phyloP scores from a whole-genome alignment of 2,329 filamentous ascomycete genomes.

The Pseudogymnoascus sp. region DNA sequence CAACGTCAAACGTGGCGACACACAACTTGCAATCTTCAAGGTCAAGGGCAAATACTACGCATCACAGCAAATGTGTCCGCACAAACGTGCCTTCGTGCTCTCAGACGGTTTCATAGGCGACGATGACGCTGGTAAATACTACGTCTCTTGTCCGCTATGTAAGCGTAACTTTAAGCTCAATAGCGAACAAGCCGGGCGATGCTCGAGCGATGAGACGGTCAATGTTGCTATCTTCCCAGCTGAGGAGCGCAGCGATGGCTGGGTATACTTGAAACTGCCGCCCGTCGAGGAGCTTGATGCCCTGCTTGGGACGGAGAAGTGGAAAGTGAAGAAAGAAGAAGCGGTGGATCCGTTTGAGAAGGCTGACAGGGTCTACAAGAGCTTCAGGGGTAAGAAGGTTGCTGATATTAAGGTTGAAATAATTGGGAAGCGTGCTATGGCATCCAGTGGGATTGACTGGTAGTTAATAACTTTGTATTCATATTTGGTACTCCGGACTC shows the following conservation, averaged over 20 bases:
- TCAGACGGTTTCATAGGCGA: constrained; percentile 72
- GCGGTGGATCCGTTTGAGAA: constrained; percentile 28
- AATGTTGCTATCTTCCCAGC: constrained; percentile 77
- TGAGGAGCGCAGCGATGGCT: constrained; percentile 67
- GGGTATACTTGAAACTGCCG: constrained; percentile 73
- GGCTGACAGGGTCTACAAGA: constrained; percentile 20
- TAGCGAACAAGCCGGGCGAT: constrained; percentile 57
- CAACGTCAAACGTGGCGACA: constrained; percentile 77
- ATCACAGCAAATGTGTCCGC: constrained; percentile 90
- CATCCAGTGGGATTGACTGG: background rate
- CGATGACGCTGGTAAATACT: constrained; percentile 52
- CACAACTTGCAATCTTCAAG: constrained; percentile 81
- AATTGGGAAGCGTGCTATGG: background rate
- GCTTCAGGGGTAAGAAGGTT: background rate
- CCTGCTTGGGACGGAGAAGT: constrained; percentile 68
- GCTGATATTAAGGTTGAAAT: background rate
- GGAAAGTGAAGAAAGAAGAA: constrained; percentile 67
- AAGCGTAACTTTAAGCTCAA: constrained; percentile 81
- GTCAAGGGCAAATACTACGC: constrained; percentile 74
- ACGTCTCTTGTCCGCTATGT: constrained; percentile 80
- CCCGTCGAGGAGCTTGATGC: constrained; percentile 73
- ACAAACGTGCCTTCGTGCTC: constrained; percentile 84
- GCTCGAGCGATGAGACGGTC: constrained; percentile 64
- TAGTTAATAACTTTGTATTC: background rate
- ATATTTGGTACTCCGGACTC: background rate